Evolutionary conservation across 2,329 filamentous ascomycete species (phyloP).

Genomic region (Pseudonectria foliicola): DNA sequence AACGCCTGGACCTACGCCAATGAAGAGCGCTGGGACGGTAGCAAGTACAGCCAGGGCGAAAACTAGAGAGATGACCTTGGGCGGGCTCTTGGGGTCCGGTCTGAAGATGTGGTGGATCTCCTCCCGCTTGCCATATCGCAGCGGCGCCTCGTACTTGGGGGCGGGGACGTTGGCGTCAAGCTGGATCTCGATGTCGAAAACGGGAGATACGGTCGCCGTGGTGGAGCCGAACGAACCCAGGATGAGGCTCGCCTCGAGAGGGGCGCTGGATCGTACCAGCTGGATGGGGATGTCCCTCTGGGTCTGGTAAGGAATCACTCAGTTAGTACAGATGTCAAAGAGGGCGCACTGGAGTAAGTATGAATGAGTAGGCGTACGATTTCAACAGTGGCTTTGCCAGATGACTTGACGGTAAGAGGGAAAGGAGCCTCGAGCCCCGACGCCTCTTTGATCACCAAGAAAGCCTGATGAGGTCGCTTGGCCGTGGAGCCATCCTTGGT

Average conservation of each 20-base stretch:
- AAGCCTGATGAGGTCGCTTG: conserved; percentile 89
- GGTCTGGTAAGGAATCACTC: conserved; percentile 46
- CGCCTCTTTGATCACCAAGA: conserved; percentile 72
- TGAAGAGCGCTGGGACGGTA: conserved; percentile 66
- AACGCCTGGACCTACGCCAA: conserved; percentile 47
- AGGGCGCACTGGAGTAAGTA: too few relatives aligned
- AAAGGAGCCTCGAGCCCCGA: conserved; percentile 83
- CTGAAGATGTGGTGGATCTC: conserved; percentile 93
- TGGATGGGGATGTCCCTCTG: conserved; percentile 85
- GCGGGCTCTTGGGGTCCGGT: conserved; percentile 70
- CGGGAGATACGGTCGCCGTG: conserved; percentile 56
- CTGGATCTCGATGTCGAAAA: conserved; percentile 66
- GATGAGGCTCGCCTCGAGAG: conserved; percentile 73
- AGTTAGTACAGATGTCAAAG: conserved; percentile 12
- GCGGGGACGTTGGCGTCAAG: conserved; percentile 55
- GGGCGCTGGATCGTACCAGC: conserved; percentile 60
- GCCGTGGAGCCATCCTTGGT: conserved; percentile 69
- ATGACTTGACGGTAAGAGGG: conserved; percentile 75
- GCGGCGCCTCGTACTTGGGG: conserved; percentile 55
- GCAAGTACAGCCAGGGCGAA: conserved; percentile 69
- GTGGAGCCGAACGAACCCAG: conserved; percentile 80
- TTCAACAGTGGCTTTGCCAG: conserved; percentile 77
- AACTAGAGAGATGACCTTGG: conserved; percentile 68
- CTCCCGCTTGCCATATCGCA: conserved; percentile 75
- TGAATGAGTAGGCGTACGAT: conserved; percentile 58